These are phyloP conservation scores for Clitopilus hobsonii DNA, from an alignment of 768 basidiomycete genomes.

Conservation along the genomic window DNA sequence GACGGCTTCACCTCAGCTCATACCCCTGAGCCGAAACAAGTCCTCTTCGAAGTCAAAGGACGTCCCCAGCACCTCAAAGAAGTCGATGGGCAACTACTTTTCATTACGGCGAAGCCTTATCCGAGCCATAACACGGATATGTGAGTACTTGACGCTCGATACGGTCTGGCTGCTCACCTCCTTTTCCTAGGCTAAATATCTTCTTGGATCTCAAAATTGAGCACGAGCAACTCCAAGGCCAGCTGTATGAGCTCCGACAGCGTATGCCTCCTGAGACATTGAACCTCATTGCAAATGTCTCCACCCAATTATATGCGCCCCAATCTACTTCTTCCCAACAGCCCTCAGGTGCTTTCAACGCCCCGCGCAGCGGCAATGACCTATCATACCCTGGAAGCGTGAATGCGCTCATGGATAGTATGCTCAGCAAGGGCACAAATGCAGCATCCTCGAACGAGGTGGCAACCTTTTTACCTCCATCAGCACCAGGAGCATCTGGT, in stretches of 20 bases:
- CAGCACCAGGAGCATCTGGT: neutral
- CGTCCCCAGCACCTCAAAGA: constrained; percentile 46
- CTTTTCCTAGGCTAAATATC: constrained; percentile 53
- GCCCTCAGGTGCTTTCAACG: neutral
- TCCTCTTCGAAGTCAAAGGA: constrained; percentile 71
- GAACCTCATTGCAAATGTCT: constrained; percentile 17
- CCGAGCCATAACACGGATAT: constrained; percentile 69
- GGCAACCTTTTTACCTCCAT: neutral
- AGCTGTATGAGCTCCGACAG: constrained; percentile 39
- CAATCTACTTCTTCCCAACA: neutral
- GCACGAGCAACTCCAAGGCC: constrained; percentile 74
- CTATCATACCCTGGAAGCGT: neutral
- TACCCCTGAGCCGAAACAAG: constrained; percentile 30
- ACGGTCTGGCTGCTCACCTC: neutral
- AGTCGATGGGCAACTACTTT: constrained; percentile 36
- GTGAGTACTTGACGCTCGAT: constrained; percentile 29
- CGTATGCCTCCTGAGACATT: constrained; percentile 19
- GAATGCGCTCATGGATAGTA: neutral
- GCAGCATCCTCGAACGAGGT: neutral
- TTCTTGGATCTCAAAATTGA: constrained; percentile 84
- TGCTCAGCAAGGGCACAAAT: neutral
- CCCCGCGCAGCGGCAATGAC: neutral
- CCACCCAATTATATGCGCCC: constrained; percentile 24
- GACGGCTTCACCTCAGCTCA: constrained; percentile 15
- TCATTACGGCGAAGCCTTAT: constrained; percentile 73